Conservation (phyloP, 2,329 filamentous ascomycete species). For the Hymenoscyphus scutula region DNA sequence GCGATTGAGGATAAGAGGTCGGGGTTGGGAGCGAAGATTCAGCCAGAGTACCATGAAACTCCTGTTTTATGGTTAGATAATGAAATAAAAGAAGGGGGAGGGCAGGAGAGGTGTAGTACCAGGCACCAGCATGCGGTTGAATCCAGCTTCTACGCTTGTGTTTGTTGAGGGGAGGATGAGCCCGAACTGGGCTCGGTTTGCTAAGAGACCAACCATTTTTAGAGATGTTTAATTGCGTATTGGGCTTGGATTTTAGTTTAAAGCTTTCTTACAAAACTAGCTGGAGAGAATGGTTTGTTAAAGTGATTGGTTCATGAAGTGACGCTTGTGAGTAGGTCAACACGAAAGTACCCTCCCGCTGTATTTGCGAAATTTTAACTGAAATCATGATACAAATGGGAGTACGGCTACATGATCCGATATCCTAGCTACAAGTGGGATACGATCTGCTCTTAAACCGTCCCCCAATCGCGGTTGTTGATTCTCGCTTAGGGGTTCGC, state of each 20-base stretch:
- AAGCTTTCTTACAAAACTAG: neutral
- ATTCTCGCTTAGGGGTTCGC: neutral
- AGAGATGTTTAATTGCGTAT: too few species aligned
- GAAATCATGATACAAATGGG: neutral
- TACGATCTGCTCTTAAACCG: neutral
- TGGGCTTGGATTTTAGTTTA: too few species aligned
- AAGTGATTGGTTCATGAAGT: neutral
- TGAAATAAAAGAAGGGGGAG: neutral
- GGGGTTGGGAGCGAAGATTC: conserved; percentile 36
- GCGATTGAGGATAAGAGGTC: conserved; percentile 33
- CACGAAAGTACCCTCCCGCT: neutral
- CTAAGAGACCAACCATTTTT: conserved; percentile 24
- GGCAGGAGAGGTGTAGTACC: conserved; percentile 10
- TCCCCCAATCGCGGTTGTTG: neutral
- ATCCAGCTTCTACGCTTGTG: conserved; percentile 38
- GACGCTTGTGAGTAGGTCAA: neutral
- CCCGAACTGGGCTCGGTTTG: conserved; percentile 33
- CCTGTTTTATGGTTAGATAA: conserved; percentile 24
- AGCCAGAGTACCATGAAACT: conserved; percentile 36
- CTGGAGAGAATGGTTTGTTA: neutral
- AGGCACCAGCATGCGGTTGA: conserved; percentile 35
- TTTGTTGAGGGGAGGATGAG: conserved; percentile 38
- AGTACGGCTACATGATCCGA: neutral
- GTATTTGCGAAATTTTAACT: neutral
- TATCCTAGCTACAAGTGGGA: neutral